Evolutionary conservation across 345 rosid genomes (phyloP).

Genomic region (Alliaria petiolata): DNA sequence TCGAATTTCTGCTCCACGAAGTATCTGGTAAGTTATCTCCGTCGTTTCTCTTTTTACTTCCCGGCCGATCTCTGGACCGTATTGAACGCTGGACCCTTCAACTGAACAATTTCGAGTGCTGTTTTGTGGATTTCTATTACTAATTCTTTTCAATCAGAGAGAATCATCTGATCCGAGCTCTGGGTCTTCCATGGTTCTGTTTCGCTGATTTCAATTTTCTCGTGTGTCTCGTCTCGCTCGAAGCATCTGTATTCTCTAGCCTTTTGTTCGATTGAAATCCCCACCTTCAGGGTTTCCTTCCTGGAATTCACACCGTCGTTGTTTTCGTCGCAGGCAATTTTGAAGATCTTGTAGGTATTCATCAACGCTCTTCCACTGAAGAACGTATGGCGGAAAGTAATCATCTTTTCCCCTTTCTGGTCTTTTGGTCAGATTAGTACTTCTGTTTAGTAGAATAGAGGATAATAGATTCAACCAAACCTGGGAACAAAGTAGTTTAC

Average conservation of each 20-base stretch:
- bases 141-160: neutral
- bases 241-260: neutral
- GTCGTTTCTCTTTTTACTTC: neutral
- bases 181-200: neutral
- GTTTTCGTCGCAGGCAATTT: neutral
- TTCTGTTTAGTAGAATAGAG: neutral
- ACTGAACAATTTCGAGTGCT: neutral
- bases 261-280: neutral
- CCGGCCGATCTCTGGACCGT: neutral
- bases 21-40: neutral
- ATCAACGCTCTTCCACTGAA: neutral
- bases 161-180: neutral
- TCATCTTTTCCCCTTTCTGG: neutral
- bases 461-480: neutral
- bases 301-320: neutral
- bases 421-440: neutral
- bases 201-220: neutral
- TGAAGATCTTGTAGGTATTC: slow-evolving; percentile 12
- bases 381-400: slow-evolving; percentile 31
- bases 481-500: neutral
- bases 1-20: neutral
- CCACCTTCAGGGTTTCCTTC: neutral
- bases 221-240: neutral
- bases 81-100: neutral
- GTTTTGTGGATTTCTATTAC: neutral